Conservation (phyloP, 2,329 filamentous ascomycete species). For the Aspergillaceae sp. region DNA sequence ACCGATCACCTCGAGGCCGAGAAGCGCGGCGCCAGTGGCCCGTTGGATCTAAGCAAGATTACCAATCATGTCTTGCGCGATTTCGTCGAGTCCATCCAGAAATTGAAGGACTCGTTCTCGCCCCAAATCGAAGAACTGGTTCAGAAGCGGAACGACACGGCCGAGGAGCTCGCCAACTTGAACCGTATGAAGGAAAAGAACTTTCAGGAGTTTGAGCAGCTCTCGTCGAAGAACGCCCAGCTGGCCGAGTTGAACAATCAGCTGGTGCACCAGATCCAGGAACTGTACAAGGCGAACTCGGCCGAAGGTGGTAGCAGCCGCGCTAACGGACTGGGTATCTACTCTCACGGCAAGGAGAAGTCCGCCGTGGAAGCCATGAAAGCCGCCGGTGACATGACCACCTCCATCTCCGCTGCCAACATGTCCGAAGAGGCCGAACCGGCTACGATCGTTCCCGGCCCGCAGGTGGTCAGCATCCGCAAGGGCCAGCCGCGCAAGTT, state of each 20-base stretch:
- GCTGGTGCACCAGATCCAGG: slow-evolving; percentile 87
- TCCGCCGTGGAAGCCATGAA: slow-evolving; percentile 38
- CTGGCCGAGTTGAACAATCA: slow-evolving; percentile 93
- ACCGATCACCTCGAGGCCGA: slow-evolving; percentile 80
- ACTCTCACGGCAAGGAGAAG: slow-evolving; percentile 47
- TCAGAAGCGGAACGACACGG: slow-evolving; percentile 71
- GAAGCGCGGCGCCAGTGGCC: slow-evolving; percentile 70
- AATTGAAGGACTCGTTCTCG: slow-evolving; percentile 70
- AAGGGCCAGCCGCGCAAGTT: slow-evolving; percentile 95
- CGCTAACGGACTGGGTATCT: slow-evolving; percentile 52
- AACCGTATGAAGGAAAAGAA: slow-evolving; percentile 84
- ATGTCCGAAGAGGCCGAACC: slow-evolving; percentile 56
- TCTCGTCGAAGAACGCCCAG: slow-evolving; percentile 90
- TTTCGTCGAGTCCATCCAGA: slow-evolving; percentile 53
- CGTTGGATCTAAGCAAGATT: slow-evolving; percentile 67
- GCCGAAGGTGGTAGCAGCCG: slow-evolving; percentile 19
- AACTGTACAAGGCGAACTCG: slow-evolving; percentile 70
- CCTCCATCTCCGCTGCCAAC: slow-evolving; percentile 48
- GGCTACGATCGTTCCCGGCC: slow-evolving; percentile 55
- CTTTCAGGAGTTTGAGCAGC: slow-evolving; percentile 87
- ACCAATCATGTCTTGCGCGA: slow-evolving; percentile 55
- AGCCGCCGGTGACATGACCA: slow-evolving; percentile 42
- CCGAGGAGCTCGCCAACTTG: slow-evolving; percentile 76
- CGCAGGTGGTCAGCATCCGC: slow-evolving; percentile 90
- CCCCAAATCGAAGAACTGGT: slow-evolving; percentile 78